phyloP scores from a whole-genome alignment of 2,329 filamentous ascomycete species.

The Ophiostoma ips region DNA sequence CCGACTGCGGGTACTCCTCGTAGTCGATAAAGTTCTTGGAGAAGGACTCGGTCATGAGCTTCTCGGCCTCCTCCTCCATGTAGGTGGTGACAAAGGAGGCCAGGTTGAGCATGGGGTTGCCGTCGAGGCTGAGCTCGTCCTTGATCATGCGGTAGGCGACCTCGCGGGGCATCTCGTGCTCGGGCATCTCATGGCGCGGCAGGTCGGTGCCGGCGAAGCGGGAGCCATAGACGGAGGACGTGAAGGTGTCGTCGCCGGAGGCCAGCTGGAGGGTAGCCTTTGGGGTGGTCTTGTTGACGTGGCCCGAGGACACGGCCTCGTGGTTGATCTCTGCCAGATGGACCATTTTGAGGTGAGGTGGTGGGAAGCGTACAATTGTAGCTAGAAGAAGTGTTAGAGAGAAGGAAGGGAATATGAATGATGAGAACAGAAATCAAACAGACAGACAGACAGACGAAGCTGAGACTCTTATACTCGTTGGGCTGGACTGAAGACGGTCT shows the following conservation, averaged over 20 bases:
- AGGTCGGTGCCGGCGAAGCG: slow-evolving; percentile 70
- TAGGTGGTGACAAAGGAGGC: slow-evolving; percentile 1
- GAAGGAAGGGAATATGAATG: too few species aligned
- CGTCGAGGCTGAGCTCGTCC: slow-evolving; percentile 83
- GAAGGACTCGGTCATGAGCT: slow-evolving; percentile 86
- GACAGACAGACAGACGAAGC: not conserved
- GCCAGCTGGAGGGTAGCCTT: slow-evolving; percentile 34
- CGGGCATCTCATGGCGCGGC: slow-evolving; percentile 65
- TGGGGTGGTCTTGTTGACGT: slow-evolving; percentile 24
- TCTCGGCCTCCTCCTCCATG: slow-evolving; percentile 76
- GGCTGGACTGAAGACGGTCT: too few species aligned
- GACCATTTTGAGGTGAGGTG: slow-evolving; percentile 29
- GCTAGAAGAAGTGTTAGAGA: not conserved
- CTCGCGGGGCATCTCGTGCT: slow-evolving; percentile 77
- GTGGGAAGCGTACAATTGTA: not conserved
- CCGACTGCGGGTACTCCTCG: slow-evolving; percentile 69
- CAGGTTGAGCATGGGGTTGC: slow-evolving; percentile 70
- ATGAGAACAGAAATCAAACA: not conserved
- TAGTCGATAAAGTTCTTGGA: slow-evolving; percentile 94
- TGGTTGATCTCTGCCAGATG: slow-evolving; percentile 33
- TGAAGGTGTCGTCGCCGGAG: slow-evolving; percentile 44
- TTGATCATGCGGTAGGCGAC: slow-evolving; percentile 96
- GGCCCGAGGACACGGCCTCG: slow-evolving; percentile 16
- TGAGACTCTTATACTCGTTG: too few species aligned
- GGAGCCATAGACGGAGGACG: slow-evolving; percentile 77